phyloP scores from a whole-genome alignment of 257 asterid genomes.

The Jacaranda copaia region DNA sequence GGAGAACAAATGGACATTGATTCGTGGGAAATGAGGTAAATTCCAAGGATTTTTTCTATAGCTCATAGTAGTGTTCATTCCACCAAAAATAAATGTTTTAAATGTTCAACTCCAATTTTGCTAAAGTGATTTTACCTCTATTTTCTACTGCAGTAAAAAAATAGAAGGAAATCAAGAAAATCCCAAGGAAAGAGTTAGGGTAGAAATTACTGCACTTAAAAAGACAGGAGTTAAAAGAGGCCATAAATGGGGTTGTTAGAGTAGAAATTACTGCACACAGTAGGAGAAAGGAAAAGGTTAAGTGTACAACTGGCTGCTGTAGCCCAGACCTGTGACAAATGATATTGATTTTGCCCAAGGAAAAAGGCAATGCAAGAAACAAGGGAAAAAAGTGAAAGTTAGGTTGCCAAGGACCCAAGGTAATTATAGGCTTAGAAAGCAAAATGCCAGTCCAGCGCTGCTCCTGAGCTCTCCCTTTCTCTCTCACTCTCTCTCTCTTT shows the following conservation, averaged over 20 bases:
- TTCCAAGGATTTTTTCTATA: slow-evolving; percentile 24
- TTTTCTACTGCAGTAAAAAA: slow-evolving; percentile 32
- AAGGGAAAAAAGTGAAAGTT: slow-evolving; percentile 61
- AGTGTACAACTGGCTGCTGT: slow-evolving; percentile 48
- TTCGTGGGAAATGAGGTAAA: slow-evolving; percentile 28
- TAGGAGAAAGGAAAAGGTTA: slow-evolving; percentile 18
- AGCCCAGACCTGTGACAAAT: slow-evolving; percentile 48
- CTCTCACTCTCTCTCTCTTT: slow-evolving; percentile 35
- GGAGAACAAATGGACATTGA: background rate
- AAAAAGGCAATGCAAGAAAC: slow-evolving; percentile 65
- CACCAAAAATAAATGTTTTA: slow-evolving; percentile 18
- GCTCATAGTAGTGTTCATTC: slow-evolving; percentile 36
- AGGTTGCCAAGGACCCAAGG: slow-evolving; percentile 56
- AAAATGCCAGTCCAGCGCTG: slow-evolving; percentile 48
- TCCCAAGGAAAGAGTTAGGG: slow-evolving; percentile 28
- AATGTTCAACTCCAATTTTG: slow-evolving; percentile 13
- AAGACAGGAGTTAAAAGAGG: slow-evolving; percentile 24
- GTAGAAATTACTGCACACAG: slow-evolving; percentile 35
- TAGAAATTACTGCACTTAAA: slow-evolving; percentile 30
- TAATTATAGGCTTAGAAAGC: slow-evolving; percentile 65
- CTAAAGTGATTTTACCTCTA: slow-evolving; percentile 4
- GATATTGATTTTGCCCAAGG: slow-evolving; percentile 40
- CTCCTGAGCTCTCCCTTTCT: slow-evolving; percentile 49
- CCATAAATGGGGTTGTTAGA: slow-evolving; percentile 50
- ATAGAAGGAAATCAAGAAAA: background rate